phyloP scores from a whole-genome alignment of 345 rosid species.

The Salix caprea region DNA sequence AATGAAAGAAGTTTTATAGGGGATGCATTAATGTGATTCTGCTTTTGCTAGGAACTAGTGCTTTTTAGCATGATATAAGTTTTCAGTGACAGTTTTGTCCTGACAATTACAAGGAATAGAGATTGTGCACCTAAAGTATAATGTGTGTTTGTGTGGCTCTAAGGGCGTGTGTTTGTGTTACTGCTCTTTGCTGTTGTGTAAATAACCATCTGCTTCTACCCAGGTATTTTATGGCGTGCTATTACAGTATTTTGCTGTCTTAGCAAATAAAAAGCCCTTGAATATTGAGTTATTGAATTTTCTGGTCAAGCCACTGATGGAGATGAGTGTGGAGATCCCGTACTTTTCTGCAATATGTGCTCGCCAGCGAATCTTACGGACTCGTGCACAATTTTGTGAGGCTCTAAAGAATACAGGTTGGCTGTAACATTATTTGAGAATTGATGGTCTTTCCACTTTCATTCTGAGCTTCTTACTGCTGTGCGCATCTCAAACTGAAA shows the following conservation, averaged over 20 bases:
- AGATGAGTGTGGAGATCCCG: constrained; percentile 84
- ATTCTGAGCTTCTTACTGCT: constrained; percentile 6
- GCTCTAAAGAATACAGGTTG: constrained; percentile 70
- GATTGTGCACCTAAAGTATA: not conserved
- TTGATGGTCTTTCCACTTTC: not conserved
- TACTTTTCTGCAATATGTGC: constrained; percentile 97
- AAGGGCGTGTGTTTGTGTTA: not conserved
- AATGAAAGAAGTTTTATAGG: not conserved
- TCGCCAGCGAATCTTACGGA: constrained; percentile 63
- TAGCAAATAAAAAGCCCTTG: constrained; percentile 63
- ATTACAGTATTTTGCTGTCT: constrained; percentile 83
- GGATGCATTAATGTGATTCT: not conserved
- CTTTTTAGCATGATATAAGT: too few relatives aligned
- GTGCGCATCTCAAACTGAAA: not conserved
- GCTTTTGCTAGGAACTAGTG: too few relatives aligned
- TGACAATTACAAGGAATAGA: too few relatives aligned
- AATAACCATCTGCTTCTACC: not conserved
- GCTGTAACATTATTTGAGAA: constrained; percentile 10
- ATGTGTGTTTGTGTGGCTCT: not conserved
- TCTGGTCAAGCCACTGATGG: constrained; percentile 83
- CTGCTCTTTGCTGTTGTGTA: not conserved
- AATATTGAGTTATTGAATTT: constrained; percentile 71
- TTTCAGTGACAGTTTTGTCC: too few relatives aligned
- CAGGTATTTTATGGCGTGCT: constrained; percentile 93
- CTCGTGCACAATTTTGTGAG: constrained; percentile 64